A percentile compares a stretch with the other conserved stretches of the same genome.
Conservation (phyloP, 2,329 filamentous ascomycete genomes). For the Ramularia endophylla region DNA sequence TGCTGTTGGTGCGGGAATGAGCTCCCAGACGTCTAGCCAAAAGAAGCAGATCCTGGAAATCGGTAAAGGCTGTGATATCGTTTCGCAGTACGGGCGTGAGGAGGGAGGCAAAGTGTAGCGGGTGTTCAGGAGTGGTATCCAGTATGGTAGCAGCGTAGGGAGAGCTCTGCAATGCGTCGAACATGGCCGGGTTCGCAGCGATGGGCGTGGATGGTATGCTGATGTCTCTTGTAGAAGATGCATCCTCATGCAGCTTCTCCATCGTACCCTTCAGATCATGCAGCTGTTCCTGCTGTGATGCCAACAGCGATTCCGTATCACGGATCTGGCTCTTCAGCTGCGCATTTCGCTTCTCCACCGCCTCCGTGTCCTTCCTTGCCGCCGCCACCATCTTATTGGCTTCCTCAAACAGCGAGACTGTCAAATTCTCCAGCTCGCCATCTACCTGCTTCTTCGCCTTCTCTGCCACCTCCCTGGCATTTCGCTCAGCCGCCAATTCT, state of each 20-base stretch:
- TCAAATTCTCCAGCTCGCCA: constrained; percentile 83
- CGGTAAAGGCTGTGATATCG: constrained; percentile 74
- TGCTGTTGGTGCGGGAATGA: constrained; percentile 59
- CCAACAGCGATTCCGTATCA: constrained; percentile 79
- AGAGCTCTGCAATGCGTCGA: constrained; percentile 55
- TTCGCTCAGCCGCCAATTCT: constrained; percentile 39
- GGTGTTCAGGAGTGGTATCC: constrained; percentile 56
- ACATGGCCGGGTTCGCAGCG: constrained; percentile 50
- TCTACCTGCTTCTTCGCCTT: constrained; percentile 82
- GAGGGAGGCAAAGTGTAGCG: constrained; percentile 72
- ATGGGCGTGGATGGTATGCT: constrained; percentile 77
- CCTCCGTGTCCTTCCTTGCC: constrained; percentile 78
- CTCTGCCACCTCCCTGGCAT: constrained; percentile 38
- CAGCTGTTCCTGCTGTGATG: constrained; percentile 88
- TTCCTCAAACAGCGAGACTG: constrained; percentile 92
- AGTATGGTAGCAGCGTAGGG: constrained; percentile 44
- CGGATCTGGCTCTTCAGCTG: constrained; percentile 78
- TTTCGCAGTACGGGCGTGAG: constrained; percentile 76
- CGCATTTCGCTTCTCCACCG: constrained; percentile 71
- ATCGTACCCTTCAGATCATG: constrained; percentile 86
- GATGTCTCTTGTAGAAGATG: constrained; percentile 56
- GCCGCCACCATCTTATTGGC: constrained; percentile 96
- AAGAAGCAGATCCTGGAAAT: constrained; percentile 73
- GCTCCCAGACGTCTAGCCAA: constrained; percentile 50
- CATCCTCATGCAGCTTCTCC: constrained; percentile 76